Conservation (phyloP, 2,329 filamentous ascomycete species). For the Helicocarpus griseus region DNA sequence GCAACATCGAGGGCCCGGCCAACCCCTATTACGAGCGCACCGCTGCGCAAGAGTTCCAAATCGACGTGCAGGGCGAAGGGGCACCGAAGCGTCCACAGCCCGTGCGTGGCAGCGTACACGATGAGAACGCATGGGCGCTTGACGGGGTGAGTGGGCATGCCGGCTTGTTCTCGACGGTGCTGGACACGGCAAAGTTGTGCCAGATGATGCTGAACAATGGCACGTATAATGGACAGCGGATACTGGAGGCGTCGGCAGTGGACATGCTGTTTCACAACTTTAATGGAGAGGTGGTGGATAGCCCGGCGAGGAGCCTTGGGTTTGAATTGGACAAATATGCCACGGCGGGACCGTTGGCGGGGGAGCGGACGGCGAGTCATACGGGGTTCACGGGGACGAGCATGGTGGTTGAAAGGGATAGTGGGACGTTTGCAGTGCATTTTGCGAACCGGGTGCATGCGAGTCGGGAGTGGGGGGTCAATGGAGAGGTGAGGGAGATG, state of each 20-base stretch:
- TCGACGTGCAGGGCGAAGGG: slow-evolving; percentile 18
- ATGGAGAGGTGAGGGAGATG: slow-evolving; percentile 15
- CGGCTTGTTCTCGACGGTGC: slow-evolving; percentile 26
- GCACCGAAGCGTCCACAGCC: slow-evolving; percentile 29
- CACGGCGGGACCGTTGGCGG: slow-evolving; percentile 22
- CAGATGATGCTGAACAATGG: slow-evolving; percentile 32
- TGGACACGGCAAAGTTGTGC: slow-evolving; percentile 23
- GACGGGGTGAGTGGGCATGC: slow-evolving; percentile 28
- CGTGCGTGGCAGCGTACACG: slow-evolving; percentile 29
- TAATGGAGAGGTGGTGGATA: slow-evolving; percentile 15
- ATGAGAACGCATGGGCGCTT: slow-evolving; percentile 29
- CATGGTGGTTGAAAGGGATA: slow-evolving; percentile 17
- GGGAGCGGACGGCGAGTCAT: slow-evolving; percentile 17
- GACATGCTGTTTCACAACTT: slow-evolving; percentile 27
- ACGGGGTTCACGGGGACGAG: slow-evolving; percentile 21
- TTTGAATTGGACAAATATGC: slow-evolving; percentile 27
- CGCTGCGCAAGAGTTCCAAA: slow-evolving; percentile 25
- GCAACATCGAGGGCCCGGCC: slow-evolving; percentile 19
- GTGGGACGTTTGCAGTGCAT: slow-evolving; percentile 18
- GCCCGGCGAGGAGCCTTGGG: slow-evolving; percentile 22
- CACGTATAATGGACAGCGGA: slow-evolving; percentile 22
- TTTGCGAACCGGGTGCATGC: slow-evolving; percentile 20
- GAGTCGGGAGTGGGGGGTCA: slow-evolving; percentile 15
- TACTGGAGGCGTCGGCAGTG: slow-evolving; percentile 20
- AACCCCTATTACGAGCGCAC: slow-evolving; percentile 18